These are phyloP conservation scores for Fusarium sambucinum DNA, from an alignment of 2,329 filamentous ascomycete species.

Conservation along the genomic window DNA sequence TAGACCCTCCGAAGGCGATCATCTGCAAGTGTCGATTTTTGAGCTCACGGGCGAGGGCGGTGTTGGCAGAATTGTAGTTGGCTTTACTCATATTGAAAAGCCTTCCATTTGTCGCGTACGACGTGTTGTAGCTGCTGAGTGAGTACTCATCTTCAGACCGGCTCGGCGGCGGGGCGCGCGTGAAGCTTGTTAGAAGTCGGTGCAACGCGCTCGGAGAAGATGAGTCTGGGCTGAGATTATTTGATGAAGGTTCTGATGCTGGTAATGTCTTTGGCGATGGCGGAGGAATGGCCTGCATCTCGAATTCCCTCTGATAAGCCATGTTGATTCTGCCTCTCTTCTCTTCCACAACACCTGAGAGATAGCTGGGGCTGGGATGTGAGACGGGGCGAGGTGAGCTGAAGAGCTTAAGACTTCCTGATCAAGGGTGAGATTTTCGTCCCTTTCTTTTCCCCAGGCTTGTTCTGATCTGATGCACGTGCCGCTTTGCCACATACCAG, in stretches of 20 bases:
- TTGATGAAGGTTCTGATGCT: neutral
- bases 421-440: conserved; percentile 6
- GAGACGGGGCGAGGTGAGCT: neutral
- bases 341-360: neutral
- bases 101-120: conserved; percentile 24
- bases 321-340: conserved; percentile 31
- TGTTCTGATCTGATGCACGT: conserved; percentile 13
- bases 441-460: conserved; percentile 12
- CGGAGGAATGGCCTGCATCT: conserved; percentile 33
- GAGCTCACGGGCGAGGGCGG: conserved; percentile 78
- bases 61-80: conserved; percentile 79
- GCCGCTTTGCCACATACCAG: conserved; percentile 10
- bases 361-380: neutral
- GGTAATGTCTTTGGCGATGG: conserved; percentile 5
- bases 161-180: conserved; percentile 23
- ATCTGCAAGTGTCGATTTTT: conserved; percentile 75
- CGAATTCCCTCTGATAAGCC: conserved; percentile 36
- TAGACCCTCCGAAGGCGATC: conserved; percentile 78
- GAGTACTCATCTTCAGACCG: conserved; percentile 23
- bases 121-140: conserved; percentile 25
- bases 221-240: neutral
- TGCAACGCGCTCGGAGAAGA: neutral
- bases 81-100: conserved; percentile 68
- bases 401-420: neutral
- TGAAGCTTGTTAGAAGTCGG: conserved; percentile 32